Percentiles rank a stretch among this genome's conserved stretches.
phyloP scores from a whole-genome alignment of 345 rosid genomes.

The Triadica sebifera region DNA sequence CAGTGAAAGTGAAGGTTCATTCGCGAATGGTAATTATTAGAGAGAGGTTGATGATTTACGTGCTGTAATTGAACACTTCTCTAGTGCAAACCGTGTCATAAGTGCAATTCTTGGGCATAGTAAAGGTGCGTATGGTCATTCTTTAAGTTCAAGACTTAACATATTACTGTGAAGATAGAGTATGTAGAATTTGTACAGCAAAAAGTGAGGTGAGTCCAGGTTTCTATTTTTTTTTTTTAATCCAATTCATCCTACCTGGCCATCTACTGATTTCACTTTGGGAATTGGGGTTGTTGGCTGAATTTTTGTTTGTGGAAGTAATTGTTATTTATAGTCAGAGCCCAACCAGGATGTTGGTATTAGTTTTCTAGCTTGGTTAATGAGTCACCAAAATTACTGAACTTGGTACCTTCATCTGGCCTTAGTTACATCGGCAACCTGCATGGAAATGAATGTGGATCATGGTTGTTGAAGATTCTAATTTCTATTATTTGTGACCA shows the following conservation, averaged over 20 bases:
- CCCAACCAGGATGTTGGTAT: not conserved
- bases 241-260: not conserved
- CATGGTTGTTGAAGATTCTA: not conserved
- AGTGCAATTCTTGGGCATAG: conserved; percentile 29
- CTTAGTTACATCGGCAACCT: too few species aligned
- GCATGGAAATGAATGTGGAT: not conserved
- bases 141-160: not conserved
- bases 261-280: not conserved
- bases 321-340: not conserved
- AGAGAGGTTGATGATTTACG: conserved; percentile 30
- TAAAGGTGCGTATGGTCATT: conserved; percentile 16
- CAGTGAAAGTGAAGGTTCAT: conserved; percentile 33
- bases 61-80: conserved; percentile 25
- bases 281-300: not conserved
- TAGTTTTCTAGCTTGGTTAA: not conserved
- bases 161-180: not conserved
- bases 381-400: not conserved
- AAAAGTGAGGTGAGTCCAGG: not conserved
- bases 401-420: too few species aligned
- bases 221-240: not conserved
- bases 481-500: not conserved
- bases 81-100: conserved; percentile 16
- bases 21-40: conserved; percentile 20
- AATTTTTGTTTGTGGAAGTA: not conserved
- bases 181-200: not conserved